These are phyloP conservation scores for Theileria parva DNA, from an alignment of 169 alveolate species.

Conservation along the genomic window DNA sequence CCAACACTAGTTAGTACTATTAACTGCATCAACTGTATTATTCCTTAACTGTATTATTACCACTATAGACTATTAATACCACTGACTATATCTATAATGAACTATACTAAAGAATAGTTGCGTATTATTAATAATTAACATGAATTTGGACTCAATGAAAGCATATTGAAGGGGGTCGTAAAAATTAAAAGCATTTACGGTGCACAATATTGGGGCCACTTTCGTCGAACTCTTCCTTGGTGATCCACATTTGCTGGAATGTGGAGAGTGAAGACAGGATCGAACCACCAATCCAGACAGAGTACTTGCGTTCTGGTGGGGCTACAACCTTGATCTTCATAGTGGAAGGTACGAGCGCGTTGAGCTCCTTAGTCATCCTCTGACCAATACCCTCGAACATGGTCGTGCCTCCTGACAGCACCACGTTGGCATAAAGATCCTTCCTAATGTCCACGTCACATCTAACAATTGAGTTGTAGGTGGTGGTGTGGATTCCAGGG, in stretches of 20 bases:
- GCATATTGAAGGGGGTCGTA: too few relatives aligned
- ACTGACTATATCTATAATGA: too few relatives aligned
- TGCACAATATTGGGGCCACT: constrained; percentile 97
- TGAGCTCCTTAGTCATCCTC: constrained; percentile 95
- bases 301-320: constrained; percentile 98
- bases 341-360: constrained; percentile 94
- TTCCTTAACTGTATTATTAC: too few relatives aligned
- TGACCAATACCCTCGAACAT: constrained; percentile 96
- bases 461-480: constrained; percentile 94
- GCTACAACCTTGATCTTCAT: constrained; percentile 97
- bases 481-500: constrained; percentile 93
- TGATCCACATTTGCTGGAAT: constrained; percentile 98
- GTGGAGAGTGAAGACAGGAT: constrained; percentile 94
- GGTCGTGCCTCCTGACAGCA: constrained; percentile 97
- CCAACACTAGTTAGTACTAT: too few relatives aligned
- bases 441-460: constrained; percentile 95
- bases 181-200: constrained; percentile 92
- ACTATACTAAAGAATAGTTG: too few relatives aligned
- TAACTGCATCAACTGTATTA: too few relatives aligned
- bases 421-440: constrained; percentile 93
- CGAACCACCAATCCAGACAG: constrained; percentile 99
- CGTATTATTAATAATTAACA: too few relatives aligned
- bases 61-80: not conserved
- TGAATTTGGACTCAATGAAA: too few relatives aligned
- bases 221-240: constrained; percentile 97